Base-by-base conservation (phyloP, 108 stramenopile species). In the Parietichytrium sp. region DNA sequence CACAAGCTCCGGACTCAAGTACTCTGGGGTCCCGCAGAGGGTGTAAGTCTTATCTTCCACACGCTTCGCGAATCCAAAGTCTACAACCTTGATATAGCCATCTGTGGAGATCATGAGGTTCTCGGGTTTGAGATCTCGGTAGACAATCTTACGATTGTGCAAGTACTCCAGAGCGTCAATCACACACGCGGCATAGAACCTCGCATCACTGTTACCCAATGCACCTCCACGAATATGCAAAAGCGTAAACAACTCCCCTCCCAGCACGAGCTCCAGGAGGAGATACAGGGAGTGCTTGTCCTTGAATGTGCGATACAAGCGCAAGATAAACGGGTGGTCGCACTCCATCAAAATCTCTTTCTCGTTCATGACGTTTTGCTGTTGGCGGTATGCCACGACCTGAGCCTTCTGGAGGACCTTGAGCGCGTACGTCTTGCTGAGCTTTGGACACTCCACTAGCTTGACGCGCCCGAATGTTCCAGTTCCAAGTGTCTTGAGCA, bases 41-140 rank as follows among this genome's bases (percentile, higher is more conserved):
- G 96, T 97, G 90, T 86, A 97, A n/a, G 96, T 95, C 81, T 94
- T 94, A 84, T 94, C 96, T 81, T 93, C 89, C 23, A 99, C 93
- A 79, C 94, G 86, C 92, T 99, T 99, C 51, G 98, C 98, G 83
- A 99, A 99, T 36, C 98, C 98, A 82, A 99, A 93, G 92, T 99
- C 98, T 29, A 99, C 96, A 31, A 99, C 88, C 30, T 97, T 96
- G 80, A 94, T 93, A 90, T 97, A 99, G 31, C 98, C 98, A 78
- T 89, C 84, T 26, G 86, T 50, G 81, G 95, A 95, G 53, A 99
- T 88, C 79, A 97, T 82, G 7, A 96, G 90, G 85, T 97, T 97
- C 79, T 97, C 95, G 26, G 95, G 95, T 86, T 93, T 93, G 55
- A 93, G 86, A 85, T 93, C 93, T 51, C 93, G 86, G 80, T 93